A percentile compares a stretch with the other conserved stretches of the same genome.
Conservation (phyloP, 257 asterid species). For the Schizonepeta tenuifolia region DNA sequence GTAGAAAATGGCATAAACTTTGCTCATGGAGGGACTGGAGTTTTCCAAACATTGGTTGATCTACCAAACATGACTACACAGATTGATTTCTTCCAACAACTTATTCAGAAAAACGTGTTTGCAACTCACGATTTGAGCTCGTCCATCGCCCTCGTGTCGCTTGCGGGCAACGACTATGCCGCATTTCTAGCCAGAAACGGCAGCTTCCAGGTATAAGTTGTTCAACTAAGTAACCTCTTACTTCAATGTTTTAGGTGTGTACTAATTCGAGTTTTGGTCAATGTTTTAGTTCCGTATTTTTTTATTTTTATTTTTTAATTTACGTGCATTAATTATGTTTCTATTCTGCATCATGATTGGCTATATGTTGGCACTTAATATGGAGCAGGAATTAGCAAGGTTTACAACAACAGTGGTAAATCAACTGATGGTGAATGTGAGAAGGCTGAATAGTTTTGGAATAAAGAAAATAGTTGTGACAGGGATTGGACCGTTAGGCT, state of each 20-base stretch:
- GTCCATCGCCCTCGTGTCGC: conserved; percentile 58
- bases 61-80: conserved; percentile 78
- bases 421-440: conserved; percentile 50
- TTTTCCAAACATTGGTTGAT: conserved; percentile 53
- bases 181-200: conserved; percentile 50
- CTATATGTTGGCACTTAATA: too few species aligned
- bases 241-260: too few species aligned
- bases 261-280: too few species aligned
- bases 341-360: too few species aligned
- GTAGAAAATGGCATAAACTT: conserved; percentile 55
- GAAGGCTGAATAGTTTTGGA: conserved; percentile 54
- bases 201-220: conserved; percentile 41
- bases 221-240: conserved; percentile 24
- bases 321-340: too few species aligned
- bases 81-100: conserved; percentile 59
- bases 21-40: conserved; percentile 82
- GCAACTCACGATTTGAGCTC: conserved; percentile 42
- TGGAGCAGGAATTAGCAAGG: conserved; percentile 41
- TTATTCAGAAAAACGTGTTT: conserved; percentile 45
- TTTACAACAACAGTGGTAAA: conserved; percentile 47
- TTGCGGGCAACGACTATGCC: conserved; percentile 73
- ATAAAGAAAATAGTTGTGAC: conserved; percentile 53
- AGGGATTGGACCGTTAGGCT: conserved; percentile 60
- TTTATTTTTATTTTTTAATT: too few species aligned
- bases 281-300: too few species aligned